Base-by-base conservation (phyloP, 2,329 filamentous ascomycete species). In the Plectosphaerella cucumerina region DNA sequence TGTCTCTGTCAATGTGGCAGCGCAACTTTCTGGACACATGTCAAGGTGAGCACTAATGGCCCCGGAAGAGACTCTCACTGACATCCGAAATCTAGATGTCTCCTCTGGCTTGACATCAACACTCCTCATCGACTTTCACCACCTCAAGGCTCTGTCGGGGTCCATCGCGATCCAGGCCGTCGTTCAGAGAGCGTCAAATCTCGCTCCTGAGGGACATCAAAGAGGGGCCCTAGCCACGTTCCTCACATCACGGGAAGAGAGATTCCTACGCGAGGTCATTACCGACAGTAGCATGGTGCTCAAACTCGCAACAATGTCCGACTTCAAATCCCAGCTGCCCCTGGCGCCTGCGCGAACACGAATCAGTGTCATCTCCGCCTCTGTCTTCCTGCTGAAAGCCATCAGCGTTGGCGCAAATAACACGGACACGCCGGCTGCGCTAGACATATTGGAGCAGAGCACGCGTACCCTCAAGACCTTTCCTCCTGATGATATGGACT, bases 401-500 rank as follows among this genome's bases (percentile, higher is more conserved):
- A 43, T 60, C 0, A 60, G 57, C 31, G 47, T 31, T 42, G 58
- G 18, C 39, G 50, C 35, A 17, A 48, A 1, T 26, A 42, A 59
- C 9, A 57, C 58, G 1, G 55, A 60, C 5, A 45, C 57, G 3
- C 50, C 50, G 1, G 51, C 50, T 11, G 55, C 57, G 0, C 20
- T 60, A 3, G 42, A 37, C 5, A 45, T 52, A 1, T 20, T 60
- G 3, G 56, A 60, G 5, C 52, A 50, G 22, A 59, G 58, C 22
- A 60, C 51, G 0, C 39, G 31, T 2, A 51, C 52, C 0, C 53
- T 61, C 0, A 54, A 54, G 11, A 47, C 22, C 0, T 55, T 45
- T 0, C 54, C 57, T 0, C 50, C 54, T 2, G 59, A 61, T 31
- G 59, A 61, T 3, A 60, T 61, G 59, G 59, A 61, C 15, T 61